Evolutionary conservation across 2,329 filamentous ascomycete species (phyloP), one percentile per base, ranked within the genome.

Genomic region (Pestalotiopsis sp.): DNA sequence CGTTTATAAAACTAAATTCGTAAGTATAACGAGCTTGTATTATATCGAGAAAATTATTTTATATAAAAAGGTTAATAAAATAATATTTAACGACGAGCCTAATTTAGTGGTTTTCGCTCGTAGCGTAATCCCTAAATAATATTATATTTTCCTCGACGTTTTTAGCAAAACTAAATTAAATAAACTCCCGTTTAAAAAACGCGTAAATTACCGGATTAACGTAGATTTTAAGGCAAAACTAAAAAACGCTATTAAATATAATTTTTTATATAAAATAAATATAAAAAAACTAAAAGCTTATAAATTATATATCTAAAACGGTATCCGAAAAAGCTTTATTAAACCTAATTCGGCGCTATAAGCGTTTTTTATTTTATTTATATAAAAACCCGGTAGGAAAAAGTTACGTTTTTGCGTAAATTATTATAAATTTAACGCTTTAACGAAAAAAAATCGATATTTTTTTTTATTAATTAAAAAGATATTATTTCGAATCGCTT

Each of bases 391-490:
- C 12, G 36, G 66, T 12, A 23, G 36, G 13, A 12, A 17, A 49
- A 66, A 39, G 23, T 61, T 67, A 0, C 59, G 45, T 14, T 64
- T 69, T 57, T 69, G 64, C 36, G 45, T 69, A 36, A 41, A 69
- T 64, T 67, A 67, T 58, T n/a, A 25, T 17, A 64, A 67, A 39
- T 49, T 69, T 4, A 67, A 65, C 20, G 5, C 39, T 0, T 6
- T 68, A 45, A 67, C 27, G n/a, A 23, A 45, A 56, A 23, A 69
- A 45, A 17, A 65, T 17, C n/a, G 20, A 41, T 67, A 58, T 17
- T 27, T 39, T 12, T 65, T 69, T 56, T 14, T 45, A 17, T 64
- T 69, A 65, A 69, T 69, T 14, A 64, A 69, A 9, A 39, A 69
- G 56, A 52, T 63, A 23, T 36, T 69, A 64, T 5, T 1, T 12